These are phyloP conservation scores for Dalbergia oliveri DNA, from an alignment of 306 rosid species.

Conservation along the genomic window DNA sequence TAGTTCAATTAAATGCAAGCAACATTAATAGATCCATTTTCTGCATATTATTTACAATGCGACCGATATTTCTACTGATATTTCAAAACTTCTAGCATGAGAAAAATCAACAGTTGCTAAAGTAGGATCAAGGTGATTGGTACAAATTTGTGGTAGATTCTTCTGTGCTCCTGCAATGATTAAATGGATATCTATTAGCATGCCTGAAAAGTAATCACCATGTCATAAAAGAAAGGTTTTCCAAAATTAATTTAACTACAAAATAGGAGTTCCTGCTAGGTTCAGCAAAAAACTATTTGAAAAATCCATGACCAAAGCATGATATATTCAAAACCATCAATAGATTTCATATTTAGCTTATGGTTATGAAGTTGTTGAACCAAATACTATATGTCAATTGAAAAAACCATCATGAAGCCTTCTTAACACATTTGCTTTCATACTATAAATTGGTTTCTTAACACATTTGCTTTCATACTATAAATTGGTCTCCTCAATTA, in stretches of 20 bases:
- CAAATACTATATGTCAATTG: not conserved
- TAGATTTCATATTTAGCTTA: constrained; percentile 16
- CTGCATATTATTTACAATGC: constrained; percentile 27
- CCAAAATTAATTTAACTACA: constrained; percentile 19
- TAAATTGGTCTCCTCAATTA: not conserved
- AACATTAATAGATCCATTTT: constrained; percentile 4
- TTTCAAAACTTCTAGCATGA: not conserved
- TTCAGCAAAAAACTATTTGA: not conserved
- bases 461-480: constrained; percentile 1
- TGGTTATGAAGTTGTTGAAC: constrained; percentile 34
- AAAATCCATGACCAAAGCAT: constrained; percentile 22
- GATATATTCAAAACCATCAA: constrained; percentile 6
- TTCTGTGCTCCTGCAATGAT: constrained; percentile 63
- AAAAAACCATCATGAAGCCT: constrained; percentile 33
- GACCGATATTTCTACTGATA: not conserved
- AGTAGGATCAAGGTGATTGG: constrained; percentile 77
- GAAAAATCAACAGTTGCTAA: constrained; percentile 59
- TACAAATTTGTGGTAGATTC: constrained; percentile 75
- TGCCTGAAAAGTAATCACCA: not conserved
- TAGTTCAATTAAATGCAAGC: constrained; percentile 42
- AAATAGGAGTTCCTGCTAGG: not conserved
- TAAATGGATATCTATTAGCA: constrained; percentile 32
- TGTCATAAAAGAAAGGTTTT: constrained; percentile 18
- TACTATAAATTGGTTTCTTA: constrained; percentile 15
- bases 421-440: too few relatives aligned